A percentile compares a stretch with the other conserved stretches of the same genome.
Conservation (phyloP, 2,329 filamentous ascomycete genomes). For the Xylariaceae sp. region DNA sequence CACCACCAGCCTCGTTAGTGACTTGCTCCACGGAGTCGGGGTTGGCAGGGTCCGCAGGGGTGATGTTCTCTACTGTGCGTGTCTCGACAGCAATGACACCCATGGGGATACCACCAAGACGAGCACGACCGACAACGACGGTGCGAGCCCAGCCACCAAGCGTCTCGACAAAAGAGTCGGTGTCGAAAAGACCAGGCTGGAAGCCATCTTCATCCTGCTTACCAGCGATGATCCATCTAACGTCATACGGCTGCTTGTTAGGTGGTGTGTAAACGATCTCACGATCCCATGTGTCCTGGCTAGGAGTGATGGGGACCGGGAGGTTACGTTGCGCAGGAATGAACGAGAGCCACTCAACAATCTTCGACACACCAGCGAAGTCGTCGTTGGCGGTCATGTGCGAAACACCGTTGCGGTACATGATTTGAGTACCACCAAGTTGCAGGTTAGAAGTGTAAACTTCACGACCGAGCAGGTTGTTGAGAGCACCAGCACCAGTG, state of each 20-base stretch:
- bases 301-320: slow-evolving; percentile 86
- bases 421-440: slow-evolving; percentile 99
- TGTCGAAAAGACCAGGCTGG: slow-evolving; percentile 89
- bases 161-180: slow-evolving; percentile 92
- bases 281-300: slow-evolving; percentile 84
- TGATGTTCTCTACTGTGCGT: slow-evolving; percentile 92
- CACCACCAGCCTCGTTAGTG: slow-evolving; percentile 89
- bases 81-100: slow-evolving; percentile 98
- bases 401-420: slow-evolving; percentile 99
- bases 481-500: slow-evolving; percentile 93
- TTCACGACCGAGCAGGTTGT: slow-evolving; percentile 96
- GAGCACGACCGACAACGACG: slow-evolving; percentile 92
- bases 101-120: slow-evolving; percentile 93
- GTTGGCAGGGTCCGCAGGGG: slow-evolving; percentile 93
- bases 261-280: slow-evolving; percentile 80
- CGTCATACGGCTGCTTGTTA: slow-evolving; percentile 82
- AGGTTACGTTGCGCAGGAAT: slow-evolving; percentile 92
- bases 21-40: slow-evolving; percentile 97
- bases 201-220: slow-evolving; percentile 82
- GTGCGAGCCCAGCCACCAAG: slow-evolving; percentile 96
- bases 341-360: slow-evolving; percentile 96
- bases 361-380: slow-evolving; percentile 95
- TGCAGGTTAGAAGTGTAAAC: slow-evolving; percentile 99
- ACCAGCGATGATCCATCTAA: slow-evolving; percentile 87
- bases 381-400: slow-evolving; percentile 98